Evolutionary conservation across 106 monocot genomes (phyloP), one percentile per base, ranked within the genome.

Genomic region (Gastrodia elata): DNA sequence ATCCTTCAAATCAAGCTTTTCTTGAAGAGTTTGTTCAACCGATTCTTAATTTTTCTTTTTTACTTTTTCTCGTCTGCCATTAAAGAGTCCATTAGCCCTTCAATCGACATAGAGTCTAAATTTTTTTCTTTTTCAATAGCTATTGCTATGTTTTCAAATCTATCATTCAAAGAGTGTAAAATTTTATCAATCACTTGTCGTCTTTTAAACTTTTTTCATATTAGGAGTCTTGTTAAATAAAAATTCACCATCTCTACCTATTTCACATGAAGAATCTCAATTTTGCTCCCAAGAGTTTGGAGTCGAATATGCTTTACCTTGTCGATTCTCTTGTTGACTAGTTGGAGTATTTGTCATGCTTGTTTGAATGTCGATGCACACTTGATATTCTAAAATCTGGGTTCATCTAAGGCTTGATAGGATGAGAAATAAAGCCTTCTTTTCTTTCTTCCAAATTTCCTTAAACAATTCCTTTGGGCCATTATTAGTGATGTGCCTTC

Each of bases 211-310:
- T 8, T 71, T 70, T 27, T 39, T 44, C 46, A 71, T 33, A n/a
- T 44, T 11, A 13, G 15, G 5, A 71, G 0, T 70, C 71, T 44
- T 71, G 43, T 71, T 26, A 71, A 71, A 16, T 71, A 71, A 6
- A 27, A 2, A 9, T 39, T 25, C 16, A 71, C 28, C 3, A 22
- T 71, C 27, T 71, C 33, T 42, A 25, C 22, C 11, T 71, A 39
- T 16, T 71, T 70, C 38, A 71, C 44, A 20, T 44, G 41, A 1
- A 40, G 16, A 3, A n/a, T 20, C 34, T 71, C 39, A 71, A 71
- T 43, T 27, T 64, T 28, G 30, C 0, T 2, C 14, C 10, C 2
- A 0, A 64, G 11, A 4, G 64, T 64, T 64, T 64, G 64, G 13
- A 61, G 61, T 27, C n/a, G 24, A n/a, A 27, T 28, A 0, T 15